A percentile compares a stretch with the other conserved stretches of the same genome.
These are phyloP conservation scores for Fomitopsis schrenkii DNA, from an alignment of 1,284 basidiomycete species.

Conservation along the genomic window DNA sequence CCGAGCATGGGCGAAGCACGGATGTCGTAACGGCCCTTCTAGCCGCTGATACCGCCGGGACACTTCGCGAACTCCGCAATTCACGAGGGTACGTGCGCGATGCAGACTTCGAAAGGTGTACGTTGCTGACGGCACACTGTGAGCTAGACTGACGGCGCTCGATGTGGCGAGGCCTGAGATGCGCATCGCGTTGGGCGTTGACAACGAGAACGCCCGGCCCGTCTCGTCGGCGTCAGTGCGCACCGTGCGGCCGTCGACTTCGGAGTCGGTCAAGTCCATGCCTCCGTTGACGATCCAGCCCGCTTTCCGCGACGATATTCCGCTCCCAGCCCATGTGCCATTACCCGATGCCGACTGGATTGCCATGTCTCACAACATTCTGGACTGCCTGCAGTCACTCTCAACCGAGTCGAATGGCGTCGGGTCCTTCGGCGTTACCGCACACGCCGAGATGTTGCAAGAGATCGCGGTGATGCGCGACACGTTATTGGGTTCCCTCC, in stretches of 20 bases:
- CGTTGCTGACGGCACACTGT: background rate
- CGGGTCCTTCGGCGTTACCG: slow-evolving; percentile 30
- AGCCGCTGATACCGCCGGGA: slow-evolving; percentile 53
- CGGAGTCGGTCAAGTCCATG: slow-evolving; percentile 29
- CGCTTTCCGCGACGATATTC: slow-evolving; percentile 5
- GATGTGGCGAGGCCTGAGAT: slow-evolving; percentile 65
- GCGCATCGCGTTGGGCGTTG: slow-evolving; percentile 49
- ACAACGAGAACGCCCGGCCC: slow-evolving; percentile 41
- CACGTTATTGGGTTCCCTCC: slow-evolving; percentile 44
- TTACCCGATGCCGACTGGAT: slow-evolving; percentile 38
- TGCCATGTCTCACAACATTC: slow-evolving; percentile 42
- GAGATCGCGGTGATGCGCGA: slow-evolving; percentile 43
- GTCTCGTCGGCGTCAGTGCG: slow-evolving; percentile 50
- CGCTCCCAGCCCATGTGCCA: background rate
- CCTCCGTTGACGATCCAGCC: slow-evolving; percentile 17
- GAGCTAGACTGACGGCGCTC: slow-evolving; percentile 49
- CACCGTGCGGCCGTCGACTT: slow-evolving; percentile 54
- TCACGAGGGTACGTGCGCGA: slow-evolving; percentile 52
- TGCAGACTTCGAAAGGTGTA: background rate
- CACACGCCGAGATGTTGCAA: slow-evolving; percentile 41
- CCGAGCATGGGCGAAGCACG: slow-evolving; percentile 77
- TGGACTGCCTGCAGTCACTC: slow-evolving; percentile 49
- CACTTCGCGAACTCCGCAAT: slow-evolving; percentile 57
- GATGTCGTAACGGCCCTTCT: slow-evolving; percentile 59
- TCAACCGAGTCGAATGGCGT: slow-evolving; percentile 28